Evolutionary conservation across 164 flowering plant species (phyloP).

Genomic region (Macadamia integrifolia): DNA sequence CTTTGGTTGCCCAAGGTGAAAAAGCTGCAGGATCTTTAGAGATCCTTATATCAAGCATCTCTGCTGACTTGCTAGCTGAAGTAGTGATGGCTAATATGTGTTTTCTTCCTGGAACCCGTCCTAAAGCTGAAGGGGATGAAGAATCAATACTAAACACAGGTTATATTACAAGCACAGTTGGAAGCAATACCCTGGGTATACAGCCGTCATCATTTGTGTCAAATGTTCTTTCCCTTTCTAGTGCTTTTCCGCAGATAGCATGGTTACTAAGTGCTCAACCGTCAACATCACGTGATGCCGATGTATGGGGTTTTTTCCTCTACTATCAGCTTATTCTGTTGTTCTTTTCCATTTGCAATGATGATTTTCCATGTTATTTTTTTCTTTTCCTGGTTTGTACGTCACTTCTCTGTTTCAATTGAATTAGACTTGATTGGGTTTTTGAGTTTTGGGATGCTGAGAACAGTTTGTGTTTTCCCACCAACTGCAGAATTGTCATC

Average conservation of each 20-base stretch:
- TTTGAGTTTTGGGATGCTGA: slow-evolving; percentile 1
- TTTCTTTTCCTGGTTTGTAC: background rate
- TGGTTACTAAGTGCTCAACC: slow-evolving; percentile 25
- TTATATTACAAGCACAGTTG: slow-evolving; percentile 25
- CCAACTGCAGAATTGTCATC: slow-evolving; percentile 30
- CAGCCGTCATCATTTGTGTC: slow-evolving; percentile 44
- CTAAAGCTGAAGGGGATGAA: slow-evolving; percentile 51
- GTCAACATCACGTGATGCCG: slow-evolving; percentile 24
- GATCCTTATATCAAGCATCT: slow-evolving; percentile 87
- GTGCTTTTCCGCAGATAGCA: slow-evolving; percentile 42
- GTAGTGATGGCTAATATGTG: slow-evolving; percentile 88
- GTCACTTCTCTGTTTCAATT: background rate
- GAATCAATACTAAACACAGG: slow-evolving; percentile 23
- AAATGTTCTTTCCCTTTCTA: slow-evolving; percentile 42
- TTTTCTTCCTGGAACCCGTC: slow-evolving; percentile 51
- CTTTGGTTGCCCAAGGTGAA: slow-evolving; percentile 97
- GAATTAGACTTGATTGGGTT: background rate
- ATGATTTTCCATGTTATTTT: background rate
- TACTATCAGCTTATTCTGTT: background rate
- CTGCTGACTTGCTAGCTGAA: slow-evolving; percentile 91
- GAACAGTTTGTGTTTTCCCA: slow-evolving; percentile 5
- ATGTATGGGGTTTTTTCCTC: slow-evolving; percentile 21
- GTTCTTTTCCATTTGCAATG: background rate
- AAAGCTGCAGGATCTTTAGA: slow-evolving; percentile 67
- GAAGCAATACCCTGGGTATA: slow-evolving; percentile 33